Evolutionary conservation across 306 rosid species (phyloP), one percentile per base, ranked within the genome.

Genomic region (Carpinus viminea): DNA sequence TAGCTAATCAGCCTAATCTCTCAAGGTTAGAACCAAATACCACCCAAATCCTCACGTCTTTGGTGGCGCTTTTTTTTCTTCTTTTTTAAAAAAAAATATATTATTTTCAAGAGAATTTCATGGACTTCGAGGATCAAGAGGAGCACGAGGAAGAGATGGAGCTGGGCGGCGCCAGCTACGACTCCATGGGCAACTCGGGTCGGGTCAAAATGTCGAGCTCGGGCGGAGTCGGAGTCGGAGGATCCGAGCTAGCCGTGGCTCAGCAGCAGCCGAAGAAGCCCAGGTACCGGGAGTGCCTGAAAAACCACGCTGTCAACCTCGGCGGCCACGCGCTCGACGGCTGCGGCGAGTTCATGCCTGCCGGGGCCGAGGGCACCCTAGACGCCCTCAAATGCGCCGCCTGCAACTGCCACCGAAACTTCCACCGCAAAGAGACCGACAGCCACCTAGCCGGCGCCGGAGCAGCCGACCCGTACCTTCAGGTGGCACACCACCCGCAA

Each of bases 261-360:
- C 89, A 82, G 8, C 76, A 83, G 16, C 76, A 81, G 1, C 53
- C 66, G 18, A 87, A 87, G 64, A 88, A 81, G 74, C 84, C 80
- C 2, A 88, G 91, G 73, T 95, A 92, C 84, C 83, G 92, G 8
- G 98, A 95, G 93, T 95, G 98, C 68, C 68, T 87, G 43, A 95
- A 95, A 79, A 95, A 95, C 76, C 98, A 95, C 78, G 98, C 98
- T 0, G 97, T 92, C 17, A 83, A 90, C 7, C 83, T 91, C 31
- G 97, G 98, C 0, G 98, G 98, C 56, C 97, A 90, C 85, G 96
- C 98, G 2, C 89, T 91, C 8, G 98, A 94, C 73, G 98, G 98
- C 45, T 94, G 98, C 87, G 87, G 98, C 0, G 97, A 94, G 90
- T 94, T 92, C 71, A 53, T 94, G 68, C 68, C 97, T 0, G 93